Conservation (phyloP, 2,329 filamentous ascomycete species). For the Claviceps purpurea region DNA sequence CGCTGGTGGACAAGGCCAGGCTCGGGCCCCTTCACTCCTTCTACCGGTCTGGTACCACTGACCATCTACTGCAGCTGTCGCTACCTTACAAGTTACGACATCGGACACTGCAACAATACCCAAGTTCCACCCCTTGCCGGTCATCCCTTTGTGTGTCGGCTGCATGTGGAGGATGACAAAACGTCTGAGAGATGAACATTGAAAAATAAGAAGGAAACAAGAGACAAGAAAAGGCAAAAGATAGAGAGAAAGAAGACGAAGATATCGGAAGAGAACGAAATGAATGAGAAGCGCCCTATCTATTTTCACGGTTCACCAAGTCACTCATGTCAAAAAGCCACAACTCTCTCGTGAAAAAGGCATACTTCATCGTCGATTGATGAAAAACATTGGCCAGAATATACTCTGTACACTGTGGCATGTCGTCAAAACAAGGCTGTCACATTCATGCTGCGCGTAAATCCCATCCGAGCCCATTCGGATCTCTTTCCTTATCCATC, state of each 20-base stretch:
- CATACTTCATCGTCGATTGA: neutral
- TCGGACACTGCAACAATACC: slow-evolving; percentile 5
- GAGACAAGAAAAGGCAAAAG: neutral
- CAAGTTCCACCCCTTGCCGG: slow-evolving; percentile 3
- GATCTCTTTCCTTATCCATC: too few species aligned
- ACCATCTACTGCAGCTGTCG: slow-evolving; percentile 1
- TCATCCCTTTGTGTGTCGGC: neutral
- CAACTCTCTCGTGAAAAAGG: neutral
- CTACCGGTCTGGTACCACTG: slow-evolving; percentile 9
- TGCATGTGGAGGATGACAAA: neutral
- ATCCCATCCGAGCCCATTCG: neutral
- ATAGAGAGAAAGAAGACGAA: neutral
- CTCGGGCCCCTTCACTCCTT: neutral
- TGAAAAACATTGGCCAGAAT: neutral
- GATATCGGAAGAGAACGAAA: neutral
- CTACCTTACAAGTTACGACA: slow-evolving; percentile 2
- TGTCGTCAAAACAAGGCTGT: neutral
- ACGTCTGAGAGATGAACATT: neutral
- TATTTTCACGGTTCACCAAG: too few species aligned
- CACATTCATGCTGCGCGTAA: neutral
- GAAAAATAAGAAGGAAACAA: neutral
- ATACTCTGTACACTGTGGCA: neutral
- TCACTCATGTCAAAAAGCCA: neutral
- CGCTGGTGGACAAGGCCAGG: neutral
- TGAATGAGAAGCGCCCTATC: too few species aligned